phyloP scores from a whole-genome alignment of 768 basidiomycete species.

The Mycena sanguinolenta region DNA sequence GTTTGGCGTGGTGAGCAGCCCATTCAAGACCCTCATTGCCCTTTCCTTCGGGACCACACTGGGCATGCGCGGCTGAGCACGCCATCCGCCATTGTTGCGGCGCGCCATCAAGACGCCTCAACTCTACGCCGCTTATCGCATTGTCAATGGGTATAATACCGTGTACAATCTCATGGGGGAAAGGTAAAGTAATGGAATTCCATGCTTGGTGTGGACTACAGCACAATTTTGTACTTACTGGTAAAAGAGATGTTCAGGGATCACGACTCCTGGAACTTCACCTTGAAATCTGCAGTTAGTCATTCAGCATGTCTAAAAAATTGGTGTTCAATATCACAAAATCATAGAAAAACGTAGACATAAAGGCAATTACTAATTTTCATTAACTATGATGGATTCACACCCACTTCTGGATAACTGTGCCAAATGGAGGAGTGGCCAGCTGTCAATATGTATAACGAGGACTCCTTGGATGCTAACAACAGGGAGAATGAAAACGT shows the following conservation, averaged over 20 bases:
- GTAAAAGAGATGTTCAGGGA: slow-evolving; percentile 15
- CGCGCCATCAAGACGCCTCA: slow-evolving; percentile 16
- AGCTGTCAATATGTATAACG: slow-evolving; percentile 11
- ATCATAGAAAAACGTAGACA: slow-evolving; percentile 15
- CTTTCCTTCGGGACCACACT: slow-evolving; percentile 18
- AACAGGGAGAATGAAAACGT: slow-evolving; percentile 12
- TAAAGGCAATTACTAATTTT: slow-evolving; percentile 18
- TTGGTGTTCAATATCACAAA: slow-evolving; percentile 18
- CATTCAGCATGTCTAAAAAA: slow-evolving; percentile 10
- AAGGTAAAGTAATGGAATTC: slow-evolving; percentile 2
- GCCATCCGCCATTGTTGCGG: slow-evolving; percentile 18
- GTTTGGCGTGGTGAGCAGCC: slow-evolving; percentile 17
- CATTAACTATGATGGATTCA: slow-evolving; percentile 16
- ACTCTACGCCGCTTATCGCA: slow-evolving; percentile 19
- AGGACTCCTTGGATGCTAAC: slow-evolving; percentile 16
- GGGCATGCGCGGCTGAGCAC: slow-evolving; percentile 7
- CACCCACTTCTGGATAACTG: slow-evolving; percentile 20
- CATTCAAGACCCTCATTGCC: slow-evolving; percentile 18
- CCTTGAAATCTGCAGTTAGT: slow-evolving; percentile 19
- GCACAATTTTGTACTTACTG: slow-evolving; percentile 15
- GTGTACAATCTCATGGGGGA: background rate
- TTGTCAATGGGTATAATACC: slow-evolving; percentile 18
- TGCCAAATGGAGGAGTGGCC: slow-evolving; percentile 14
- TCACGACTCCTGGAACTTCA: slow-evolving; percentile 22
- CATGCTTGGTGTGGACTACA: slow-evolving; percentile 16